Evolutionary conservation across 768 basidiomycete genomes (phyloP).

Genomic region (Chalciporus sphaerocephalus): DNA sequence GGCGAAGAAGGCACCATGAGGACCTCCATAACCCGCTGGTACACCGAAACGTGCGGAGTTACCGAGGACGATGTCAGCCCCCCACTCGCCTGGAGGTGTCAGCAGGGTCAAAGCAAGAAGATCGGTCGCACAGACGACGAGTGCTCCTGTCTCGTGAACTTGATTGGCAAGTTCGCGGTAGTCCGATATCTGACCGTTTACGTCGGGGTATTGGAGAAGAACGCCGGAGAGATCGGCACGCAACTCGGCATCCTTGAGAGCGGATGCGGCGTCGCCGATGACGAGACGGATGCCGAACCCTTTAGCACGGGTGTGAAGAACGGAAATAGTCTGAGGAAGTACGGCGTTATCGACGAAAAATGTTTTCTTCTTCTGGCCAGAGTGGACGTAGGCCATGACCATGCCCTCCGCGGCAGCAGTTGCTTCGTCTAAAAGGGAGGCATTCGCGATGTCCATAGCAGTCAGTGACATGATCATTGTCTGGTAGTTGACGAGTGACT

Average conservation of each 20-base stretch:
- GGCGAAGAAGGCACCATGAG: constrained; percentile 97
- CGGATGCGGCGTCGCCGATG: constrained; percentile 55
- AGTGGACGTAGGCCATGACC: constrained; percentile 83
- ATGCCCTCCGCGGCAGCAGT: constrained; percentile 95
- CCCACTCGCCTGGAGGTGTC: constrained; percentile 98
- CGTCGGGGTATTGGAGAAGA: constrained; percentile 91
- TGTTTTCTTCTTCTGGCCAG: constrained; percentile 67
- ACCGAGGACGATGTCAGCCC: constrained; percentile 91
- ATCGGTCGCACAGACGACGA: constrained; percentile 87
- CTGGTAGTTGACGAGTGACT: constrained; percentile 95
- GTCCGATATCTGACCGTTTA: constrained; percentile 78
- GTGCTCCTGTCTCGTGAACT: constrained; percentile 70
- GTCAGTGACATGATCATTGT: constrained; percentile 95
- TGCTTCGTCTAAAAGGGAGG: constrained; percentile 90
- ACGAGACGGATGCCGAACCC: constrained; percentile 87
- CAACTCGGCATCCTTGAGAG: constrained; percentile 49
- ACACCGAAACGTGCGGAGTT: constrained; percentile 97
- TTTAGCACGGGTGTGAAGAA: constrained; percentile 85
- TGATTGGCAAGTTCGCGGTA: constrained; percentile 60
- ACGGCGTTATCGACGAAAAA: constrained; percentile 86
- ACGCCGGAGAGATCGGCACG: constrained; percentile 74
- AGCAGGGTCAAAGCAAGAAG: constrained; percentile 89
- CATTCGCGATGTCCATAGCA: constrained; percentile 92
- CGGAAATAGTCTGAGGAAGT: constrained; percentile 83
- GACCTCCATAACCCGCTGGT: constrained; percentile 94